Percentiles rank a stretch among this genome's conserved stretches.
Conservation (phyloP, 75 land plant species). For the Chamaecyparis obtusa region DNA sequence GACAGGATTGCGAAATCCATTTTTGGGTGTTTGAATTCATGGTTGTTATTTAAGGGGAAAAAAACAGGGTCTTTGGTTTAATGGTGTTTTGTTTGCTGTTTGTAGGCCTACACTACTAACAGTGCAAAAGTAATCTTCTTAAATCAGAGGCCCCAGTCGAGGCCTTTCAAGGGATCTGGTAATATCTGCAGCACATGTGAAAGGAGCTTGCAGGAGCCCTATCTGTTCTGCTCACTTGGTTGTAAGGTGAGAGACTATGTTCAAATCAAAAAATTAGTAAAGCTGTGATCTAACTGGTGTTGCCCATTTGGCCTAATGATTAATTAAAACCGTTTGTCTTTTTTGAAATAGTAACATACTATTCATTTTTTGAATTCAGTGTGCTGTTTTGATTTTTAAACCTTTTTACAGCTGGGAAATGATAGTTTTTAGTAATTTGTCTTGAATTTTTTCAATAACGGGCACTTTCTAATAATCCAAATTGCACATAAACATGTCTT, state of each 20-base stretch:
- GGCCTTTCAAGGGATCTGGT: slow-evolving; percentile 44
- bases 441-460: too few relatives aligned
- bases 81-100: neutral
- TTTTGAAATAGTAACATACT: neutral
- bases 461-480: too few relatives aligned
- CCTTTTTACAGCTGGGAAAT: too few relatives aligned
- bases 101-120: slow-evolving; percentile 66
- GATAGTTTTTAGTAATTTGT: too few relatives aligned
- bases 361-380: neutral
- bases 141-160: slow-evolving; percentile 55
- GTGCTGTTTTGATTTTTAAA: too few relatives aligned
- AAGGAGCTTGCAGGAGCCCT: slow-evolving; percentile 56
- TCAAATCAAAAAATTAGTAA: too few relatives aligned
- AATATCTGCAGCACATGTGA: slow-evolving; percentile 63
- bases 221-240: slow-evolving; percentile 57
- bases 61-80: neutral
- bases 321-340: neutral
- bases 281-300: neutral
- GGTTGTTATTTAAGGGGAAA: neutral
- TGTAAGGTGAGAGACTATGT: slow-evolving; percentile 53
- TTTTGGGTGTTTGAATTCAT: neutral
- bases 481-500: too few relatives aligned
- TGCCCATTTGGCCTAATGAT: neutral
- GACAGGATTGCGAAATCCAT: neutral
- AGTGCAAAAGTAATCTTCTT: slow-evolving; percentile 75